A percentile compares a stretch with the other conserved stretches of the same genome.
Evolutionary conservation across 2,329 filamentous ascomycete species (phyloP).

Genomic region (Diplodia corticola): DNA sequence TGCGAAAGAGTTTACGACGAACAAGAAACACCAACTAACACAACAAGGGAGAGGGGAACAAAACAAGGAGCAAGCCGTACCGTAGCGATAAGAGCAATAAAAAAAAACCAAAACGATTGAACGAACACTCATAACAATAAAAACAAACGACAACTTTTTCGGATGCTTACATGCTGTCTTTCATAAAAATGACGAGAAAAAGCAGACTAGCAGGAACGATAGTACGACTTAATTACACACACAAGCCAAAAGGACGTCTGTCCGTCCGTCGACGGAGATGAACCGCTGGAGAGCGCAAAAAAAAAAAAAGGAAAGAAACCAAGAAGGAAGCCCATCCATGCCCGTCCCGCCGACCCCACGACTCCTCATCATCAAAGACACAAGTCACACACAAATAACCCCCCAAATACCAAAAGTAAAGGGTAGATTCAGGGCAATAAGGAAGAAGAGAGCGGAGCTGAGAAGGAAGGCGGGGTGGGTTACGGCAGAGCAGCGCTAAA

Average conservation of each 20-base stretch:
- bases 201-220: neutral
- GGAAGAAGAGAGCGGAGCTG: too few species aligned
- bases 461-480: too few species aligned
- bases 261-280: too few species aligned
- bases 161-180: neutral
- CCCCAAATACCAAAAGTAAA: neutral
- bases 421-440: neutral
- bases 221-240: neutral
- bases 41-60: neutral
- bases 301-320: neutral
- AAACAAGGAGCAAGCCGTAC: neutral
- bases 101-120: neutral
- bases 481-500: neutral
- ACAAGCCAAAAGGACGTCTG: neutral
- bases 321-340: neutral
- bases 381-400: neutral
- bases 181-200: neutral
- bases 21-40: neutral
- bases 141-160: neutral
- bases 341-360: neutral
- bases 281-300: neutral
- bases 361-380: neutral
- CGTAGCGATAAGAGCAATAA: neutral
- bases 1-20: neutral
- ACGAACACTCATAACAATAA: neutral